phyloP scores from a whole-genome alignment of 2,329 filamentous ascomycete genomes.

The Aureobasidium sp. region DNA sequence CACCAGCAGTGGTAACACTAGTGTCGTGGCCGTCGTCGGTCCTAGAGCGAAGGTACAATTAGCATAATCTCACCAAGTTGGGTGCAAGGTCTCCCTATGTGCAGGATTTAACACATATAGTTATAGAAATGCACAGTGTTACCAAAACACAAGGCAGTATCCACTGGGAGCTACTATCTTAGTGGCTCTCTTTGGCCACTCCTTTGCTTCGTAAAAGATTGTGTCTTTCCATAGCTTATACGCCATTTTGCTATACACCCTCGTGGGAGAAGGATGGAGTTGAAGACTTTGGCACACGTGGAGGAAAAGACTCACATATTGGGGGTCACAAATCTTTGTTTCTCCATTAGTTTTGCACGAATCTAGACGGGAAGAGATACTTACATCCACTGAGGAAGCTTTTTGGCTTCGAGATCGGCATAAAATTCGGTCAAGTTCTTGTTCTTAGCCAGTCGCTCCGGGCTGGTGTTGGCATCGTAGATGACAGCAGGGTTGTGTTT shows the following conservation, averaged over 20 bases:
- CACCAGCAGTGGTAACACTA: slow-evolving; percentile 58
- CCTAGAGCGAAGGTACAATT: neutral
- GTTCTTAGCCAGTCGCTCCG: slow-evolving; percentile 56
- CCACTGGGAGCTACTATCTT: too few relatives aligned
- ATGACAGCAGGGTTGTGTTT: slow-evolving; percentile 66
- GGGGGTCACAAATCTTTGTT: slow-evolving; percentile 30
- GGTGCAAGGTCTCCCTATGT: too few relatives aligned
- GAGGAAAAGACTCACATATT: slow-evolving; percentile 46
- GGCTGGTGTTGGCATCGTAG: slow-evolving; percentile 54
- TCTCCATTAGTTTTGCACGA: neutral
- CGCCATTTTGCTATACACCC: too few relatives aligned
- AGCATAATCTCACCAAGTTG: neutral
- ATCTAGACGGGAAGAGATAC: slow-evolving; percentile 9
- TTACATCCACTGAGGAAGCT: slow-evolving; percentile 61
- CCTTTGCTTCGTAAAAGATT: too few relatives aligned
- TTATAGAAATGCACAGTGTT: too few relatives aligned
- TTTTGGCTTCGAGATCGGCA: slow-evolving; percentile 53
- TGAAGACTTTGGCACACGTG: too few relatives aligned
- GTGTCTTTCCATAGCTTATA: too few relatives aligned
- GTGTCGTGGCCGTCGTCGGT: slow-evolving; percentile 61
- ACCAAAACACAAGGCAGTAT: too few relatives aligned
- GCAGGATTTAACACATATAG: too few relatives aligned
- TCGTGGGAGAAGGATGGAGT: too few relatives aligned
- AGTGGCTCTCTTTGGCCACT: too few relatives aligned
- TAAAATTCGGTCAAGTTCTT: slow-evolving; percentile 68